phyloP scores from a whole-genome alignment of 129 eudicot species.

The Glebionis coronaria region DNA sequence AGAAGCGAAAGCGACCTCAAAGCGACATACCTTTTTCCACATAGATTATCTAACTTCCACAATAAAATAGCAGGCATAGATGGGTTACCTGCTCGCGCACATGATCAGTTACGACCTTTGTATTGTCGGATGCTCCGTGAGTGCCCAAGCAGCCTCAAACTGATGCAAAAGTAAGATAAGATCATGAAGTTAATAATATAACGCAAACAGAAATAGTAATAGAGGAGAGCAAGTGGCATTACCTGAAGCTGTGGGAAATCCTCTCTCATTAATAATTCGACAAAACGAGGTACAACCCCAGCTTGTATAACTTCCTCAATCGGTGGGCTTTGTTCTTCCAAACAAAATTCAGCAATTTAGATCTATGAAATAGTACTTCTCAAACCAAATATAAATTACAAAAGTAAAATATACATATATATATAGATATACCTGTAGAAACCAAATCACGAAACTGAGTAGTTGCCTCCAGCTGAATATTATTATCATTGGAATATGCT shows the following conservation, averaged over 20 bases:
- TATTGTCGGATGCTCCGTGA: slow-evolving; percentile 81
- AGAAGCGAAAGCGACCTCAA: no score
- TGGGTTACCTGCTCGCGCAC: no score
- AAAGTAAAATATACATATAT: background rate
- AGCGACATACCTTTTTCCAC: no score
- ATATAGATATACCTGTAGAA: slow-evolving; percentile 79
- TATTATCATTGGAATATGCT: slow-evolving; percentile 53
- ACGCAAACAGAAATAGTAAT: background rate
- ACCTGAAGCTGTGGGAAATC: slow-evolving; percentile 86
- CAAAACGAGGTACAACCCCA: no score
- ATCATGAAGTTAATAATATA: background rate
- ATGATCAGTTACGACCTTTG: slow-evolving; percentile 71
- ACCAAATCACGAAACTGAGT: slow-evolving; percentile 79
- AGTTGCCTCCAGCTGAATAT: slow-evolving; percentile 76
- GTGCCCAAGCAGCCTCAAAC: slow-evolving; percentile 93
- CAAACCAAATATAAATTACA: background rate
- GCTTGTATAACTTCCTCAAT: slow-evolving; percentile 81
- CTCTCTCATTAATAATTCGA: no score
- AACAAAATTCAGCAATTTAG: background rate
- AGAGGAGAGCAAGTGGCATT: background rate
- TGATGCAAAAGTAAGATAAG: slow-evolving; percentile 19
- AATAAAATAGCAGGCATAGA: no score
- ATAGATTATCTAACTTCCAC: no score
- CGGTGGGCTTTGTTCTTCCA: slow-evolving; percentile 67
- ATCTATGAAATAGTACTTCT: background rate